Conservation (phyloP, 352 stramenopile genomes). For the Albugo laibachii region DNA sequence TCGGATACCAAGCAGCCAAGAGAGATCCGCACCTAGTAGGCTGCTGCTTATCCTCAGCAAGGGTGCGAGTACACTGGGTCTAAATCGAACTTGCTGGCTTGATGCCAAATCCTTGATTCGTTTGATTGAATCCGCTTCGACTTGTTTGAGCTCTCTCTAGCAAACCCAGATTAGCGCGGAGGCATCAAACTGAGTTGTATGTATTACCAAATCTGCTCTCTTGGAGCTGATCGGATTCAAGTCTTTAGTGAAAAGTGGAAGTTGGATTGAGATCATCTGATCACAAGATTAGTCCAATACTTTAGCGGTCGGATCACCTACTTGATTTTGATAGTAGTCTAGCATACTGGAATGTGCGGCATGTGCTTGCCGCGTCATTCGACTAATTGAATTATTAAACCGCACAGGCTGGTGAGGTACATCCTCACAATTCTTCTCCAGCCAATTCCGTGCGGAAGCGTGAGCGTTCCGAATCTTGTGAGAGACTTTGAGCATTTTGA, state of each 20-base stretch:
- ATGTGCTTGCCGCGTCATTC: constrained; percentile 54
- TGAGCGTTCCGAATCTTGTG: background rate
- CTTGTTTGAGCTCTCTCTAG: constrained; percentile 21
- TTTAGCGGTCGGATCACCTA: too few species aligned
- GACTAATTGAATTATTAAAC: constrained; percentile 24
- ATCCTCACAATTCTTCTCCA: constrained; percentile 40
- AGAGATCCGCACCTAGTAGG: constrained; percentile 15
- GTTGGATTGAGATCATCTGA: too few species aligned
- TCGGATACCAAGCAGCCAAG: background rate
- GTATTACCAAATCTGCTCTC: too few species aligned
- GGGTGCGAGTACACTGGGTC: constrained; percentile 40
- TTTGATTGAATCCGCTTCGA: constrained; percentile 23
- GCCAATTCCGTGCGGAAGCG: constrained; percentile 20
- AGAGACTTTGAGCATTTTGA: background rate
- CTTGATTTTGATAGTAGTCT: too few species aligned
- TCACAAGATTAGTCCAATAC: too few species aligned
- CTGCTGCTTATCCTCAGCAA: constrained; percentile 27
- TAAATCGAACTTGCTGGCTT: constrained; percentile 29
- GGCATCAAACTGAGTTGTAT: too few species aligned
- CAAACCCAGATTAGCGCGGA: too few species aligned
- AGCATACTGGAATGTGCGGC: constrained; percentile 14
- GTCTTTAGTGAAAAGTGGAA: too few species aligned
- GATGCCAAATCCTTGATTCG: constrained; percentile 24
- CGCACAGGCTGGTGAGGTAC: constrained; percentile 20
- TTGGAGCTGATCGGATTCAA: too few species aligned